Evolutionary conservation across 768 basidiomycete species (phyloP), one percentile per base, ranked within the genome.

Genomic region (Lactarius quietus): DNA sequence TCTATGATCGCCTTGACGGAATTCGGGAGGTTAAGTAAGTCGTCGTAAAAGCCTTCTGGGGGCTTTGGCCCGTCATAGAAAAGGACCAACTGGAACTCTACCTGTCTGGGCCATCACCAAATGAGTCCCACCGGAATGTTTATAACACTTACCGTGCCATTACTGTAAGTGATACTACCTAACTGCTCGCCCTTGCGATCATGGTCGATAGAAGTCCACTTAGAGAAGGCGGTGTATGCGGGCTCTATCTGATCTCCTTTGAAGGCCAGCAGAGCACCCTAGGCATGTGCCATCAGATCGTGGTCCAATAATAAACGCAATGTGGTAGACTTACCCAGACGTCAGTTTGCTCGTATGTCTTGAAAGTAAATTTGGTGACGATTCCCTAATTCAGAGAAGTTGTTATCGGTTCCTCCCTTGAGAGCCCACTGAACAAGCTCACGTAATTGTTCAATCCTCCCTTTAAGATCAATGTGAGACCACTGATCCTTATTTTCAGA

Each of bases 11-110:
- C 15, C 53, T 55, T 33, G 12, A 6, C 26, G 7, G 53, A 55
- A n/a, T 33, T 55, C 14, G 81, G 80, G 41, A 85, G 81, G 1
- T 75, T 74, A 26, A 84, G 66, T 73, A 84, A 83, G 15, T 77
- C 78, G 64, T 86, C 83, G 65, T 85, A 86, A 29, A 84, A 78
- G 0, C 82, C 84, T 0, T 68, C 64, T 0, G 83, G 84, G 1
- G 79, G 79, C 0, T 72, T 76, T 18, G 86, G 85, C 0, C 68
- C 82, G 69, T 88, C 82, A 68, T 89, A 88, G 73, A 88, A 89
- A 26, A 88, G 59, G 2, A 84, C 59, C 8, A 75, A 72, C 62
- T 68, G 29, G 35, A 86, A 78, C 0, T 78, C 53, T n/a, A 1
- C 86, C 86, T 8, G 84, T 86, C 84, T 86, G 57, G 6, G 17